Conservation (phyloP, 2,329 filamentous ascomycete species). For the Claviceps monticola region DNA sequence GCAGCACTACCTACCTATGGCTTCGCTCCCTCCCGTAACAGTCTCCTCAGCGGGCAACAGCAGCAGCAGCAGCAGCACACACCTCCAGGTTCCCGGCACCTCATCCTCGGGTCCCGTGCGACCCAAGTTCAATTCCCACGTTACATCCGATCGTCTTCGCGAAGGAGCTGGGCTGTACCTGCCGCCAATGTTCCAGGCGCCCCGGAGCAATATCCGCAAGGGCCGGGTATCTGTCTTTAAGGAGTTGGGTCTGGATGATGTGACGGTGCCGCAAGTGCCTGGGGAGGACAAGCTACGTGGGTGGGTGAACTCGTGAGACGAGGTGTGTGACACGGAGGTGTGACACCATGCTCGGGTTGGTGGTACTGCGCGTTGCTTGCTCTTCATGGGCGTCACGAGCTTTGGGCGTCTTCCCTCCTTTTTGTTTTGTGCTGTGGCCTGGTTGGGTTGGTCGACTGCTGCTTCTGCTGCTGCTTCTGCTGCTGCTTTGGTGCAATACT, state of each 20-base stretch:
- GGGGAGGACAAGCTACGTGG: neutral
- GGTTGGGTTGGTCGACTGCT: too few relatives aligned
- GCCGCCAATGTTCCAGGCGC: slow-evolving; percentile 25
- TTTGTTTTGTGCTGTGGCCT: too few relatives aligned
- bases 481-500: too few relatives aligned
- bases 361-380: too few relatives aligned
- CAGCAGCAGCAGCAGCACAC: neutral
- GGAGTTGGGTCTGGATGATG: slow-evolving; percentile 32
- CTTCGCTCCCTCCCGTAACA: neutral
- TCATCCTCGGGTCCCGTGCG: slow-evolving; percentile 15
- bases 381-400: too few relatives aligned
- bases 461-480: too few relatives aligned
- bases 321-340: too few relatives aligned
- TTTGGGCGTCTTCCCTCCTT: too few relatives aligned
- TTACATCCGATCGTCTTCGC: slow-evolving; percentile 37
- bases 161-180: slow-evolving; percentile 28
- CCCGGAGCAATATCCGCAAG: slow-evolving; percentile 30
- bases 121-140: slow-evolving; percentile 35
- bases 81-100: slow-evolving; percentile 1
- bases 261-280: neutral
- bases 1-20: neutral
- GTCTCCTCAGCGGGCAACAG: neutral
- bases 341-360: too few relatives aligned
- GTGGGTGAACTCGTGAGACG: too few relatives aligned
- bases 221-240: slow-evolving; percentile 38